A percentile compares a stretch with the other conserved stretches of the same genome.
phyloP scores from a whole-genome alignment of 2,329 filamentous ascomycete genomes.

The Tolypocladium sp. region DNA sequence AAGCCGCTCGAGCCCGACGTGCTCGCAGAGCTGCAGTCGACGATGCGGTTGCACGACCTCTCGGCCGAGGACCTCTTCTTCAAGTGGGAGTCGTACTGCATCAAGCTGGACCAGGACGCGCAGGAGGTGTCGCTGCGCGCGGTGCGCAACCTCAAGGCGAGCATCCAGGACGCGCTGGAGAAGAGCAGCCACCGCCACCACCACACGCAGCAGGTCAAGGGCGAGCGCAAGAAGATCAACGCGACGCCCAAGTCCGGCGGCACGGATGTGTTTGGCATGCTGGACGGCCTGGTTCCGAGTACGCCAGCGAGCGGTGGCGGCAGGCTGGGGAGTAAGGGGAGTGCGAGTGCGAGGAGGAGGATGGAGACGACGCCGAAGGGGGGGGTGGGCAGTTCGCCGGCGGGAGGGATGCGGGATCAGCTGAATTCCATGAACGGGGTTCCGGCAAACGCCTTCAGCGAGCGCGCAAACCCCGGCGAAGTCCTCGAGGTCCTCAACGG shows the following conservation, averaged over 20 bases:
- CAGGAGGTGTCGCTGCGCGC: constrained; percentile 58
- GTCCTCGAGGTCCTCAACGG: constrained; percentile 76
- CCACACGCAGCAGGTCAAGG: constrained; percentile 47
- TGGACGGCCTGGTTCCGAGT: constrained; percentile 60
- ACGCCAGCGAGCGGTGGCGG: constrained; percentile 37
- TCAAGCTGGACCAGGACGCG: constrained; percentile 83
- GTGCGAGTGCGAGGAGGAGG: constrained; percentile 22
- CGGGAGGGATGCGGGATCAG: constrained; percentile 21
- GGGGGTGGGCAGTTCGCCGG: constrained; percentile 22
- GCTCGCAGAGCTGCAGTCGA: constrained; percentile 71
- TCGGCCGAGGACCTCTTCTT: constrained; percentile 82
- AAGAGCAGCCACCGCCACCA: constrained; percentile 58
- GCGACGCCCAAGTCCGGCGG: constrained; percentile 53
- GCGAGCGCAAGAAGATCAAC: constrained; percentile 52
- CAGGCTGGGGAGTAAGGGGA: constrained; percentile 29
- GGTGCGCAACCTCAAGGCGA: constrained; percentile 72
- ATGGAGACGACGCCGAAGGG: constrained; percentile 16
- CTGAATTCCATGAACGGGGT: constrained; percentile 19
- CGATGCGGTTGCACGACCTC: constrained; percentile 75
- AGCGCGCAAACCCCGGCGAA: constrained; percentile 72
- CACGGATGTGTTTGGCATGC: constrained; percentile 76
- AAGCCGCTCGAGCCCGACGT: constrained; percentile 64
- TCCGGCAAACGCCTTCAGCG: constrained; percentile 46
- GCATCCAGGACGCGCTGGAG: constrained; percentile 76
- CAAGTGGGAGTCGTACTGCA: constrained; percentile 98